A percentile compares a stretch with the other conserved stretches of the same genome.
These are phyloP conservation scores for Kodamaea sp. DNA, from an alignment of 1,139 yeast species.

Conservation along the genomic window DNA sequence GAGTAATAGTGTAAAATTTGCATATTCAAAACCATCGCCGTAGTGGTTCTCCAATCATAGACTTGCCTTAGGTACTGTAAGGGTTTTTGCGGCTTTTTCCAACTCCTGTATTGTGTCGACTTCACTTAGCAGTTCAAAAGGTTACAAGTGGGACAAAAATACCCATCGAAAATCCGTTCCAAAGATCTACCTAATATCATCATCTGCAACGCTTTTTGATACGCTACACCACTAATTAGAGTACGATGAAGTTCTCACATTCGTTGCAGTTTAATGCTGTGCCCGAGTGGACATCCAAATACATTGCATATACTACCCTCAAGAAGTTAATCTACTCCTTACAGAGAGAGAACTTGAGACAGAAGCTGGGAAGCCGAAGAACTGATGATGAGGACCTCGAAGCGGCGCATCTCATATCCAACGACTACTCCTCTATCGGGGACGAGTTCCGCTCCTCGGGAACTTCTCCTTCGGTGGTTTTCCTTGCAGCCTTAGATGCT, in stretches of 20 bases:
- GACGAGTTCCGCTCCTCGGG: conserved; percentile 16
- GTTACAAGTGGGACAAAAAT: too few species aligned
- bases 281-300: conserved; percentile 75
- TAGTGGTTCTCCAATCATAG: too few species aligned
- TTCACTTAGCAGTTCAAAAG: too few species aligned
- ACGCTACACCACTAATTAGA: too few species aligned
- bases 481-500: conserved; percentile 54
- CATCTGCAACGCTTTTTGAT: too few species aligned
- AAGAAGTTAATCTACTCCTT: conserved; percentile 66
- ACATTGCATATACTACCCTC: conserved; percentile 63
- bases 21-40: too few species aligned
- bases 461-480: conserved; percentile 35
- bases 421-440: conserved; percentile 25
- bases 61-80: too few species aligned
- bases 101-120: too few species aligned
- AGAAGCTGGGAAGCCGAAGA: conserved; percentile 12
- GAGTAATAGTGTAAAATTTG: too few species aligned
- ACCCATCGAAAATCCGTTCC: too few species aligned
- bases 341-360: conserved; percentile 54
- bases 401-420: conserved; percentile 29
- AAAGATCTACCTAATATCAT: too few species aligned
- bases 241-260: conserved; percentile 67
- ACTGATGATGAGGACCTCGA: conserved; percentile 30
- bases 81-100: too few species aligned
- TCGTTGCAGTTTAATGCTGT: conserved; percentile 74